Base-by-base conservation (phyloP, 1,284 basidiomycete species). In the Neonothopanus nambi region DNA sequence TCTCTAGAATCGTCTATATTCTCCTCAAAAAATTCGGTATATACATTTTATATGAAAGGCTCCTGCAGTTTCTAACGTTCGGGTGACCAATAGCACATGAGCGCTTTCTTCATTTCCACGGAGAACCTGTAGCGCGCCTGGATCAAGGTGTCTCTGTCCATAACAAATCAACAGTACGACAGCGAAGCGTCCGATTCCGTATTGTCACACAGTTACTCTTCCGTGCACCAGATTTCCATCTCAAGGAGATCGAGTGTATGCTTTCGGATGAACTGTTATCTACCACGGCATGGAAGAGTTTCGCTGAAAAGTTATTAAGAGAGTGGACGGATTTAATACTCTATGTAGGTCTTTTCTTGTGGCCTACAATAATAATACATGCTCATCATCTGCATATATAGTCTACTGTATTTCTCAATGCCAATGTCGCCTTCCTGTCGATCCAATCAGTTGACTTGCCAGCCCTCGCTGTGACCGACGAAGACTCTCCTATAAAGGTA, bases 401-500 rank as follows among this genome's bases (percentile, higher is more conserved):
- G 41, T 42, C 41, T 23, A 42, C 41, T 42, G 41, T 42, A 24
- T 11, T 42, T 5, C 41, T 42, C n/a, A 42, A 42, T 23, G 41
- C 41, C 41, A 42, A 42, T 42, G 26, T 23, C 21, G 41, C 41
- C 6, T 42, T 42, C 41, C 41, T 42, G 21, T 42, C 41, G 8
- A 24, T 42, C 12, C 41, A 42, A 23, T 20, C 41, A n/a, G n/a
- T 40, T 7, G 38, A 40, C 38, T n/a, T 9, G 5, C 41, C 41
- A 21, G 6, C 20, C 11, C n/a, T n/a, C n/a, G n/a, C n/a, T n/a
- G n/a, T n/a, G n/a, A n/a, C n/a, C n/a, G n/a, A n/a, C n/a, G n/a
- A n/a, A n/a, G 17, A 42, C 6, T 42, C 41, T 23, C 41, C 41
- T 7, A 42, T 21, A 13, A 42, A 17, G 41, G 17, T 42, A 7